Conservation (phyloP, 345 rosid species). For the Triadica sebifera region DNA sequence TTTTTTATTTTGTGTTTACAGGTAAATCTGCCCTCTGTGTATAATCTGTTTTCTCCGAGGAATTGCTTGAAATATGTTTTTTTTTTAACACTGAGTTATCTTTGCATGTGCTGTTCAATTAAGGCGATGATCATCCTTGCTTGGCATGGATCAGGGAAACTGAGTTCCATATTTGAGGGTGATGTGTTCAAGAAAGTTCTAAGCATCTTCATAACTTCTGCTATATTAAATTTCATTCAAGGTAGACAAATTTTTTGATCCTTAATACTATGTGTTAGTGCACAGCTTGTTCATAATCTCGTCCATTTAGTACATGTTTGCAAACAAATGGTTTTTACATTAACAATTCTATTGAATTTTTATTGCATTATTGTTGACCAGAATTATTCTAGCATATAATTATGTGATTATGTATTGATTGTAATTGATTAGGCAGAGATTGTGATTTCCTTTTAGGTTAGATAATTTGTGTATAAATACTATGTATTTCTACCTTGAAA, state of each 20-base stretch:
- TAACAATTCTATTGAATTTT: not conserved
- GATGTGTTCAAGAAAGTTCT: conserved; percentile 53
- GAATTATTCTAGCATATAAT: no score
- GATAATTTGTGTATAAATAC: no score
- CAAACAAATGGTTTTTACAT: not conserved
- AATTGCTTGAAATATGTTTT: conserved; percentile 11
- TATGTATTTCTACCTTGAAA: no score
- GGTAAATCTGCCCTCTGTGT: conserved; percentile 25
- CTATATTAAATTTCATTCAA: conserved; percentile 54
- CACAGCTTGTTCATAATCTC: conserved; percentile 9
- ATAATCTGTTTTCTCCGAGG: not conserved
- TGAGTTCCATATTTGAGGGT: conserved; percentile 40
- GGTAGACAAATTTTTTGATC: conserved; percentile 36
- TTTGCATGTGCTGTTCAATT: conserved; percentile 22
- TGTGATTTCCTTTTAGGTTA: no score
- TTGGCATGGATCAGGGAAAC: conserved; percentile 56
- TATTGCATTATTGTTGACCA: no score
- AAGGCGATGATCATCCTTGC: conserved; percentile 65
- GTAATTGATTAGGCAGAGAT: no score
- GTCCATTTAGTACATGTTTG: not conserved
- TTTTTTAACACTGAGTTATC: conserved; percentile 3
- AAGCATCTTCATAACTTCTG: conserved; percentile 64
- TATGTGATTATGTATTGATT: no score
- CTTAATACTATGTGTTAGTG: not conserved
- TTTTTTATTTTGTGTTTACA: conserved; percentile 56